Conservation (phyloP, 2,329 filamentous ascomycete species). For the Diaporthe citrichinensis region DNA sequence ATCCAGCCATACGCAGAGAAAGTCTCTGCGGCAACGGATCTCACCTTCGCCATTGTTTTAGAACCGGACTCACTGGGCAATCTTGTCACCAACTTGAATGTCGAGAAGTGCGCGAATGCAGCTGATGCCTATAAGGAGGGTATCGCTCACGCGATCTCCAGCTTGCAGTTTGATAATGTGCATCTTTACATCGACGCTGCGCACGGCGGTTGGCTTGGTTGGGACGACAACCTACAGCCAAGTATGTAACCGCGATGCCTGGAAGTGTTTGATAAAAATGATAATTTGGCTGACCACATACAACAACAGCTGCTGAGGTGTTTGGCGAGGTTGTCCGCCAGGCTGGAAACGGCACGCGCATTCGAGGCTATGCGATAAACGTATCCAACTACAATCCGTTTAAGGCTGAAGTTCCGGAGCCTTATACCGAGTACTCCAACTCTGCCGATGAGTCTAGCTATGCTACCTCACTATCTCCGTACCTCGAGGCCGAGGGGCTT, state of each 20-base stretch:
- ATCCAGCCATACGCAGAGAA: conserved; percentile 56
- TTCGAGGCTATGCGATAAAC: conserved; percentile 60
- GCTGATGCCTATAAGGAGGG: conserved; percentile 56
- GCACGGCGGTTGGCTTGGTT: conserved; percentile 60
- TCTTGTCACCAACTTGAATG: conserved; percentile 35
- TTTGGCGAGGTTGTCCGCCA: conserved; percentile 56
- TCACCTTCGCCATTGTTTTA: conserved; percentile 59
- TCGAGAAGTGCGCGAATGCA: conserved; percentile 48
- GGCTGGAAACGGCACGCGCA: conserved; percentile 49
- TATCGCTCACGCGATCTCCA: conserved; percentile 57
- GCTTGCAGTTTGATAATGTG: conserved; percentile 55
- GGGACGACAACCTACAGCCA: conserved; percentile 55
- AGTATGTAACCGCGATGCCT: conserved; percentile 45
- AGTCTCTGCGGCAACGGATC: conserved; percentile 53
- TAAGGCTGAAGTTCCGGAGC: conserved; percentile 54
- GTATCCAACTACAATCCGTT: conserved; percentile 61
- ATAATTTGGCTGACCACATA: not conserved
- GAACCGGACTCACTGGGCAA: conserved; percentile 62
- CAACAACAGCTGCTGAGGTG: conserved; percentile 52
- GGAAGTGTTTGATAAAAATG: not conserved
- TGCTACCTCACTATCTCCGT: conserved; percentile 54
- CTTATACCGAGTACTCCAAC: conserved; percentile 57
- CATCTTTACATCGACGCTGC: conserved; percentile 58
- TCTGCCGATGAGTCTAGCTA: conserved; percentile 59
- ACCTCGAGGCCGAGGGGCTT: conserved; percentile 55